Evolutionary conservation across 1,139 yeast species (phyloP).

Genomic region (Protomyces gravidus): DNA sequence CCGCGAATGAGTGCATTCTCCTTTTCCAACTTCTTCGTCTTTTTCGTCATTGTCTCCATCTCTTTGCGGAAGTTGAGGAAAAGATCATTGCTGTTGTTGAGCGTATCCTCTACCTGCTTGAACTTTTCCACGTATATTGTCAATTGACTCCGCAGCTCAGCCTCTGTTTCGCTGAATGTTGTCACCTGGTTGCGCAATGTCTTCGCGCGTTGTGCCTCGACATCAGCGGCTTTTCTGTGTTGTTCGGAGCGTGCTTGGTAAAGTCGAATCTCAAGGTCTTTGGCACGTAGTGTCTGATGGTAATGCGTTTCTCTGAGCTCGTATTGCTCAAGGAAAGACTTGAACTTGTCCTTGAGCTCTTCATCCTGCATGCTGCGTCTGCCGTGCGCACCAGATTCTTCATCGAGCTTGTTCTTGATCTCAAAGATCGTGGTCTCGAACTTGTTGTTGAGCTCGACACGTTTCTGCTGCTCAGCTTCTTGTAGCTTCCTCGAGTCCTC

Average conservation of each 20-base stretch:
- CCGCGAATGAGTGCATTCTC: conserved; percentile 33
- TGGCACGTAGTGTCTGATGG: conserved; percentile 30
- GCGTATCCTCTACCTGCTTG: conserved; percentile 35
- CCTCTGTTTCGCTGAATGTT: conserved; percentile 33
- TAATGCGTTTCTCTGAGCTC: conserved; percentile 34
- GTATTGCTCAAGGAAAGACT: conserved; percentile 35
- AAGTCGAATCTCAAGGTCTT: conserved; percentile 34
- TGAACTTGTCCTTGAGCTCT: conserved; percentile 33
- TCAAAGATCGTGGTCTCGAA: conserved; percentile 31
- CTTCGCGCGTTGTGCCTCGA: conserved; percentile 31
- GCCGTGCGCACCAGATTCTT: conserved; percentile 17
- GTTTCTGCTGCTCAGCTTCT: conserved; percentile 29
- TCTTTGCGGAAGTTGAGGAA: conserved; percentile 34
- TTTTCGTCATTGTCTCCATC: conserved; percentile 36
- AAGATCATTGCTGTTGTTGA: conserved; percentile 34
- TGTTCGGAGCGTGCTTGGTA: conserved; percentile 33
- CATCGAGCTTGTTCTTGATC: conserved; percentile 30
- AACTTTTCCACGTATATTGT: conserved; percentile 35
- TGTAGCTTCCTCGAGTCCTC: conserved; percentile 31
- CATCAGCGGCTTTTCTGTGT: conserved; percentile 30
- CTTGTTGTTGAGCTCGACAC: conserved; percentile 29
- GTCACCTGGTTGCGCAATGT: conserved; percentile 32
- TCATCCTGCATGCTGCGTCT: conserved; percentile 21
- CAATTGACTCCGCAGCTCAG: conserved; percentile 33
- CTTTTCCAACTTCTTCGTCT: conserved; percentile 34